Base-by-base conservation (phyloP, 2,329 filamentous ascomycete species). In the Leptographium radiaticola region DNA sequence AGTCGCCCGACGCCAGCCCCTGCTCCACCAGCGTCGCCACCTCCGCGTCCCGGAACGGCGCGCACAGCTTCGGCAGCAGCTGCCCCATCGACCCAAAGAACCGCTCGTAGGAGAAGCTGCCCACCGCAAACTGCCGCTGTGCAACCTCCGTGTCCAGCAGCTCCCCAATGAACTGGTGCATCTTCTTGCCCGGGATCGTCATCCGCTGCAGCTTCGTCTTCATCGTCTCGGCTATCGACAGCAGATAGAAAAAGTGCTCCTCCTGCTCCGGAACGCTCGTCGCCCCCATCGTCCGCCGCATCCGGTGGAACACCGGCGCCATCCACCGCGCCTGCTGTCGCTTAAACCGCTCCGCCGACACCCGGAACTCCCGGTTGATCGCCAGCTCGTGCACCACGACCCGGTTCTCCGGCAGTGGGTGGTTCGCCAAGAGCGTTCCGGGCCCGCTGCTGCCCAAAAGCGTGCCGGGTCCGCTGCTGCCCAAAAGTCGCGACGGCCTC, bases 31-130 rank as follows among this genome's bases (percentile, higher is more conserved):
- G 68, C 2, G 77, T 75, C 64, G 86, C 84, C 55, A 89, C 84
- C 63, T 89, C 82, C 5, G 79, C 80, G 62, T 93, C 87, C n/a
- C 87, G 76, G 63, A 87, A 83, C 0, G 87, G 87, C 0, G 87
- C 87, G 61, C 87, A 91, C 15, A 93, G 77, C 64, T 87, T 87
- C 7, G 87, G 87, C 49, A 93, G 72, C 48, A 93, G 75, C 2
- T 79, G 78, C 1, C 80, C 81, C 75, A 91, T 87, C 58, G 87
- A 86, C 2, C 75, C 71, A 64, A 91, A 91, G 68, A 91, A 90
- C 55, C 81, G 84, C 59, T 86, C 83, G 59, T 90, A 90, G 0
- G 87, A 90, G 65, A 91, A 91, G 50, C 79, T 80, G 15, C 87
- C 86, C 53, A 81, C 75, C 11, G 72, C 71, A 62, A 87, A 87